Conservation (phyloP, 148 eudicot genomes). For the Vaccinium corymbosum region DNA sequence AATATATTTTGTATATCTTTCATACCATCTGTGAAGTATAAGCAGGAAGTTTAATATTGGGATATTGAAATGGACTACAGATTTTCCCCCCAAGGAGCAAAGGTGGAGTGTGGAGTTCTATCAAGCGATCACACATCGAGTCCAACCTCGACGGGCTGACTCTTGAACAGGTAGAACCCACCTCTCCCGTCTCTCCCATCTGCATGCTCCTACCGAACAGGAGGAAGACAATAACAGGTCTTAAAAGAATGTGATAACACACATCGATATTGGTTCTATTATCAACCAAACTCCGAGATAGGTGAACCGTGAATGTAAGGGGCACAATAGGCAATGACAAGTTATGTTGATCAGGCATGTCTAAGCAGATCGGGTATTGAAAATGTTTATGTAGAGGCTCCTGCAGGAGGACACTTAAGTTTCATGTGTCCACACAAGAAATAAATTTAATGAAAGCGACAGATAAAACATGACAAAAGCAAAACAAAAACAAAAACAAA, state of each 20-base stretch:
- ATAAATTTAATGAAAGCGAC: not conserved
- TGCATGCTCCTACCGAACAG: not conserved
- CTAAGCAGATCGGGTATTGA: not conserved
- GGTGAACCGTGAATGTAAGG: not conserved
- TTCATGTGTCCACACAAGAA: not conserved
- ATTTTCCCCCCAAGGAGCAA: conserved; percentile 28
- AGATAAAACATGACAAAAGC: not conserved
- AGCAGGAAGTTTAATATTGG: not conserved
- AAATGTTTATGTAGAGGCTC: not conserved
- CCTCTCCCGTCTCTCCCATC: not conserved
- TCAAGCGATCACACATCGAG: conserved; percentile 20
- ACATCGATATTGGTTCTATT: not conserved
- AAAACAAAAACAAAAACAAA: too few relatives aligned
- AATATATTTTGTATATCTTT: not conserved
- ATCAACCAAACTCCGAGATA: not conserved
- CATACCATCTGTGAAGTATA: not conserved
- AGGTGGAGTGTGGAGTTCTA: conserved; percentile 20
- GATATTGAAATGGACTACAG: conserved; percentile 10
- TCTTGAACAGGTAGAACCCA: conserved; percentile 16
- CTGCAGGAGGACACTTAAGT: not conserved
- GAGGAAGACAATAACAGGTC: not conserved
- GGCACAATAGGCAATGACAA: not conserved
- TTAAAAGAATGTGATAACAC: too few relatives aligned
- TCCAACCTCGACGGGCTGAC: conserved; percentile 31
- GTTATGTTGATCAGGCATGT: too few relatives aligned